Conservation (phyloP, 2,329 filamentous ascomycete genomes). For the Monosporascus sp. region DNA sequence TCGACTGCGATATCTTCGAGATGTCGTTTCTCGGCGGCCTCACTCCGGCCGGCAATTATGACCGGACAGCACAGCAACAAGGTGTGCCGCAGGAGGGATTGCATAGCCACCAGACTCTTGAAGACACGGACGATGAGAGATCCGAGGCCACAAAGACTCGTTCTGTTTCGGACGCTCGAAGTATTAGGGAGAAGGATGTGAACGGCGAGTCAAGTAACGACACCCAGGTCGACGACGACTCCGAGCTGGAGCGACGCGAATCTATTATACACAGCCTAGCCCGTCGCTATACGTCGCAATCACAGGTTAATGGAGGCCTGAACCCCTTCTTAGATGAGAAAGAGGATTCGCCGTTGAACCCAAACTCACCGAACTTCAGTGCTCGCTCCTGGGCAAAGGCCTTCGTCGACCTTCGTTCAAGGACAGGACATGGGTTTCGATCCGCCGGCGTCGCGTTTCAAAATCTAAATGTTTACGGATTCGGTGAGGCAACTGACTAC, state of each 20-base stretch:
- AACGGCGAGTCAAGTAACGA: slow-evolving; percentile 23
- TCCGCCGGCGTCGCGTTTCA: slow-evolving; percentile 61
- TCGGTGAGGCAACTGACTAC: slow-evolving; percentile 62
- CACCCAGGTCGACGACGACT: slow-evolving; percentile 32
- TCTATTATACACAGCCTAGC: slow-evolving; percentile 52
- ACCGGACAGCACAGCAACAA: slow-evolving; percentile 1
- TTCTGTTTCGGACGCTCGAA: slow-evolving; percentile 27
- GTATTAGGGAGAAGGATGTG: slow-evolving; percentile 21
- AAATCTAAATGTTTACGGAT: slow-evolving; percentile 64
- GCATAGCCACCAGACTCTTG: slow-evolving; percentile 17
- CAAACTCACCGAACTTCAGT: slow-evolving; percentile 47
- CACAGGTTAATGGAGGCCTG: slow-evolving; percentile 27
- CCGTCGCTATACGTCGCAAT: slow-evolving; percentile 48
- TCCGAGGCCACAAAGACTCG: slow-evolving; percentile 23
- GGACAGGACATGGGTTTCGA: slow-evolving; percentile 51
- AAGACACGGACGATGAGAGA: slow-evolving; percentile 10
- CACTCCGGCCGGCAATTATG: neutral
- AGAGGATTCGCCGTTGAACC: slow-evolving; percentile 49
- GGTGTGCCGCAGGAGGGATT: slow-evolving; percentile 2
- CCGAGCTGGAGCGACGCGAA: slow-evolving; percentile 45
- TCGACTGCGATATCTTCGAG: neutral
- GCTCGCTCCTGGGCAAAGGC: slow-evolving; percentile 56
- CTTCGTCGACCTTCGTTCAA: slow-evolving; percentile 46
- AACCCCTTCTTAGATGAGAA: slow-evolving; percentile 47
- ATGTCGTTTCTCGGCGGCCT: neutral